A percentile compares a stretch with the other conserved stretches of the same genome.
phyloP scores from a whole-genome alignment of 140 eudicot genomes.

The Anethum foeniculum region DNA sequence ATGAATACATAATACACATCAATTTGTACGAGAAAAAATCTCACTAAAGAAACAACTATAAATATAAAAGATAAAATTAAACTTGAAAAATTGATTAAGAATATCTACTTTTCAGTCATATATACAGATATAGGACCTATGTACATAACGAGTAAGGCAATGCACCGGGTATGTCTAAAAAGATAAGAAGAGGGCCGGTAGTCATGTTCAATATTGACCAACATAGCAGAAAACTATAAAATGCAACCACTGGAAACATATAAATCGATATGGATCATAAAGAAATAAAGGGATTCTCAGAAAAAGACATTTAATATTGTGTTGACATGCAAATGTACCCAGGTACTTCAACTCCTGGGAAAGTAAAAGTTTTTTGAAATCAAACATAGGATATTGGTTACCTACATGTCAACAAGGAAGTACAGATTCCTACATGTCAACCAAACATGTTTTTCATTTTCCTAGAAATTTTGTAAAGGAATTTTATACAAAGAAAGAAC shows the following conservation, averaged over 20 bases:
- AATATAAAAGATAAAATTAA: neutral
- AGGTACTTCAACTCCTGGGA: neutral
- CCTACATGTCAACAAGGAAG: too few species aligned
- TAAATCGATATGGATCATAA: neutral
- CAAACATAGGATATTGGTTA: too few species aligned
- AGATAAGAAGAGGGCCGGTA: neutral
- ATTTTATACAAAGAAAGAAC: neutral
- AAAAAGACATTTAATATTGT: neutral
- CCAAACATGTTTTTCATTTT: neutral
- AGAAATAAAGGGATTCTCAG: neutral
- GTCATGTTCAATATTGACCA: neutral
- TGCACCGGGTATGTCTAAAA: neutral
- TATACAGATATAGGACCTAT: neutral
- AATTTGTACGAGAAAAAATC: neutral
- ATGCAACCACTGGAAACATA: neutral
- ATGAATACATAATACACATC: constrained; percentile 6
- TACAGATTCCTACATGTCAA: too few species aligned
- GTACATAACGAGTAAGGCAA: neutral
- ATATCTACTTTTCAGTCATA: neutral
- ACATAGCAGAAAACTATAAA: neutral
- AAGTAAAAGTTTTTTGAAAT: too few species aligned
- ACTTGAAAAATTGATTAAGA: neutral
- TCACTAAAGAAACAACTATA: neutral
- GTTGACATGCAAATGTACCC: neutral
- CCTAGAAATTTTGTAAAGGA: neutral